These are phyloP conservation scores for Solanum hybrid DNA, from an alignment of 305 asterid species.

Conservation along the genomic window DNA sequence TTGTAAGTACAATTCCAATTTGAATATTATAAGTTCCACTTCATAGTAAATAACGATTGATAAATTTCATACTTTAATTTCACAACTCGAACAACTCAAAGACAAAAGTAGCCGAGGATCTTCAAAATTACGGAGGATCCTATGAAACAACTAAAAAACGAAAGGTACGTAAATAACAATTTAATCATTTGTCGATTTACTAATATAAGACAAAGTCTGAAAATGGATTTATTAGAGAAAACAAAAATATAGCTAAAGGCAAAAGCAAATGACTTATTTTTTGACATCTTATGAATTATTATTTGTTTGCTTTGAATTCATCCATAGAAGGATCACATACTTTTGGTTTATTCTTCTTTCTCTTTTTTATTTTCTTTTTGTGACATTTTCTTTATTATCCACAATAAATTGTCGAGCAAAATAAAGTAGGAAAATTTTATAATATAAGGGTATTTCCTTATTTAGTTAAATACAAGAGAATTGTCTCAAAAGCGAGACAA, in stretches of 20 bases:
- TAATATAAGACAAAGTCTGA: neutral
- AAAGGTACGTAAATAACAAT: neutral
- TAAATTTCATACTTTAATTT: neutral
- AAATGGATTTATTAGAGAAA: slow-evolving; percentile 1
- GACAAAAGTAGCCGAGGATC: neutral
- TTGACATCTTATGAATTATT: neutral
- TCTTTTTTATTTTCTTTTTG: neutral
- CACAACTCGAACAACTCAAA: neutral
- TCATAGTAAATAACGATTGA: neutral
- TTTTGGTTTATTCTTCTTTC: neutral
- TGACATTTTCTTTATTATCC: neutral
- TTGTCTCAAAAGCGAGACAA: neutral
- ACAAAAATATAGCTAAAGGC: slow-evolving; percentile 12
- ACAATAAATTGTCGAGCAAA: neutral
- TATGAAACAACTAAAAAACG: neutral
- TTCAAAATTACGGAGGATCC: slow-evolving; percentile 9
- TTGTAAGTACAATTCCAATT: neutral
- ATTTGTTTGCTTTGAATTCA: slow-evolving; percentile 15
- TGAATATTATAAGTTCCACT: neutral
- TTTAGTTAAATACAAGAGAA: neutral
- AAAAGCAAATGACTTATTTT: neutral
- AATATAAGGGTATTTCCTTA: neutral
- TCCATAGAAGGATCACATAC: neutral
- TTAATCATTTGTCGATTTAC: neutral
- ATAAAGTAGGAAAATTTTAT: neutral